phyloP scores from a whole-genome alignment of 495 filamentous ascomycete species.

The Penicillium maclennaniae region DNA sequence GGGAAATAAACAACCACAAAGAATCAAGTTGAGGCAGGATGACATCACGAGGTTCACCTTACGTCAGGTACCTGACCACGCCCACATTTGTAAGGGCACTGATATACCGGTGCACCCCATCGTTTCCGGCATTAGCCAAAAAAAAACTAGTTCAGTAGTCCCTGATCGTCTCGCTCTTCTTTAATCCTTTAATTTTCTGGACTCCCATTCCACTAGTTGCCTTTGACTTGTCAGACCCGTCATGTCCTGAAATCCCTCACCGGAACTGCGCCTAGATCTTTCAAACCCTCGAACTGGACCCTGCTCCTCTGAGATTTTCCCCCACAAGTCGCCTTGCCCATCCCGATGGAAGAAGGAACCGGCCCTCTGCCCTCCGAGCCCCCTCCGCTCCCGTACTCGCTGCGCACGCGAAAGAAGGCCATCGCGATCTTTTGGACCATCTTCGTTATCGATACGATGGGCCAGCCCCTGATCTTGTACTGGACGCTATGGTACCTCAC shows the following conservation, averaged over 20 bases:
- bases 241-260: slow-evolving; percentile 14
- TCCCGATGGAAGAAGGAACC: slow-evolving; percentile 37
- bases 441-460: slow-evolving; percentile 51
- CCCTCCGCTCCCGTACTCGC: slow-evolving; percentile 54
- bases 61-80: slow-evolving; percentile 22
- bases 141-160: slow-evolving; percentile 11
- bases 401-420: slow-evolving; percentile 49
- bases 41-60: slow-evolving; percentile 22
- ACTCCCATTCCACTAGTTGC: not conserved
- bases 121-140: slow-evolving; percentile 20
- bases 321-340: slow-evolving; percentile 18
- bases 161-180: not conserved
- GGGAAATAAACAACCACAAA: not conserved
- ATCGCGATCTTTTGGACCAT: slow-evolving; percentile 58
- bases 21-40: not conserved
- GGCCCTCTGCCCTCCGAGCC: slow-evolving; percentile 30
- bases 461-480: slow-evolving; percentile 54
- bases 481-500: slow-evolving; percentile 55
- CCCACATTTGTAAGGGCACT: slow-evolving; percentile 11
- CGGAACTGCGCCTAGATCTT: not conserved
- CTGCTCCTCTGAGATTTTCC: not conserved
- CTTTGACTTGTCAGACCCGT: not conserved
- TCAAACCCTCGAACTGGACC: not conserved
- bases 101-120: slow-evolving; percentile 22
- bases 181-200: not conserved